Evolutionary conservation across 169 alveolate genomes (phyloP).

Genomic region (Eimeria acervulina): DNA sequence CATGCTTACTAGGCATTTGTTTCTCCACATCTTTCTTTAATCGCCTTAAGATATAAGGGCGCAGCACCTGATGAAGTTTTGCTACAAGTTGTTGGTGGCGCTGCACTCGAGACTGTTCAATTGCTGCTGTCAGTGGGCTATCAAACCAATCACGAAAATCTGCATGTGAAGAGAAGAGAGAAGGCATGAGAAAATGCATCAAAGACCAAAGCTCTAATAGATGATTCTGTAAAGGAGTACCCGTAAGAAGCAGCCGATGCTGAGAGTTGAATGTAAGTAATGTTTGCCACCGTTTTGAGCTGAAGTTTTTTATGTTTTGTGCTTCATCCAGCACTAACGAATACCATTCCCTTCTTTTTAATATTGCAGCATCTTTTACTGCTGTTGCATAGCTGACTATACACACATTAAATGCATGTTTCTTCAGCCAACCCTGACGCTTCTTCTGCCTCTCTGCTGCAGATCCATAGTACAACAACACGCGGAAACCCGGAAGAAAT

Average conservation of each 20-base stretch:
- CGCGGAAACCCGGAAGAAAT: conserved; percentile 99
- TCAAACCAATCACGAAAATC: conserved; percentile 96
- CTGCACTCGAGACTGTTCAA: conserved; percentile 89
- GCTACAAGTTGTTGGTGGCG: conserved; percentile 87
- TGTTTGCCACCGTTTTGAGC: conserved; percentile 99
- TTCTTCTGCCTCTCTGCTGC: conserved; percentile 91
- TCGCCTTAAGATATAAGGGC: conserved; percentile 98
- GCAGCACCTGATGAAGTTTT: conserved; percentile 97
- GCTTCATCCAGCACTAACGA: conserved; percentile 99
- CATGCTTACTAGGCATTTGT: conserved; percentile 97
- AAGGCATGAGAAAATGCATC: conserved; percentile 99
- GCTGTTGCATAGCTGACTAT: conserved; percentile 98
- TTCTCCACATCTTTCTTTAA: conserved; percentile 99
- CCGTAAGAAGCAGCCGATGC: conserved; percentile 98
- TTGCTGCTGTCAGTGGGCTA: conserved; percentile 95
- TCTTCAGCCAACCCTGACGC: conserved; percentile 83
- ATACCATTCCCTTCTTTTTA: conserved; percentile 98
- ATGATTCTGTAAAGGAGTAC: conserved; percentile 99
- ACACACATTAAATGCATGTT: conserved; percentile 97
- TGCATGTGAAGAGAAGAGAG: conserved; percentile 93
- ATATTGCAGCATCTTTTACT: conserved; percentile 96
- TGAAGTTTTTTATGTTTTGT: conserved; percentile 98
- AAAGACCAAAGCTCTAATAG: conserved; percentile 99
- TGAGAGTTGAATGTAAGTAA: conserved; percentile 97
- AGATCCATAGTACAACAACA: conserved; percentile 97